Base-by-base conservation (phyloP, 2,329 filamentous ascomycete genomes). In the Ophiostoma perfectum region DNA sequence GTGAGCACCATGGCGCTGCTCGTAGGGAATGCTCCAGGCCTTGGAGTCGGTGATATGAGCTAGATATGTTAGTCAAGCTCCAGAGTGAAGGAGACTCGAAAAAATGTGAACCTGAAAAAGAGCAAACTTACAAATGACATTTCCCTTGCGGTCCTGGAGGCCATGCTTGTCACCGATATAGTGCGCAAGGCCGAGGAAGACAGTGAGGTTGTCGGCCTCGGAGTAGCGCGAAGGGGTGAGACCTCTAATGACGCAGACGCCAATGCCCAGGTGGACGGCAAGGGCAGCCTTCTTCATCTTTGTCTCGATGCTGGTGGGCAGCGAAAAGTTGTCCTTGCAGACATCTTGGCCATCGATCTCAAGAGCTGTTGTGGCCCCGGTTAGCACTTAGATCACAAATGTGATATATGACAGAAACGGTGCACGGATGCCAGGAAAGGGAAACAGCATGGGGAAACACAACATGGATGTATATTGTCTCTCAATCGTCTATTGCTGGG, bases 141-240 rank as follows among this genome's bases (percentile, higher is more conserved):
- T 79, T 11, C 82, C 81, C 60, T 79, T 80, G n/a, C 77, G 77
- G 68, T 81, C 80, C 68, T 86, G 84, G 2, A 81, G 71, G 2
- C 84, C 84, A 52, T 85, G 80, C 64, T 82, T 78, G 49, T 83
- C 79, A 1, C 82, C 86, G 65, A 89, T 80, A 72, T 88, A 81
- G 68, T 80, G 82, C 0, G 85, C 80, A 11, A 89, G 75, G 0
- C 84, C 86, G 4, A 87, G 78, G 72, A 85, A 88, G 60, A 87
- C 77, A 5, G 81, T 78, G 16, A 84, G 75, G 67, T 83, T 84
- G 66, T 88, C 84, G 70, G 86, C 82, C 38, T 79, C 76, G 2
- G 80, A 80, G 74, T 84, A 83, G 1, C 74, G 76, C 2, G 76
- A 73, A 0, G 81, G 78, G 14, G 82, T 79, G 0, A 89, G 76